Conservation (phyloP, 306 rosid genomes). For the Prunus davidiana region DNA sequence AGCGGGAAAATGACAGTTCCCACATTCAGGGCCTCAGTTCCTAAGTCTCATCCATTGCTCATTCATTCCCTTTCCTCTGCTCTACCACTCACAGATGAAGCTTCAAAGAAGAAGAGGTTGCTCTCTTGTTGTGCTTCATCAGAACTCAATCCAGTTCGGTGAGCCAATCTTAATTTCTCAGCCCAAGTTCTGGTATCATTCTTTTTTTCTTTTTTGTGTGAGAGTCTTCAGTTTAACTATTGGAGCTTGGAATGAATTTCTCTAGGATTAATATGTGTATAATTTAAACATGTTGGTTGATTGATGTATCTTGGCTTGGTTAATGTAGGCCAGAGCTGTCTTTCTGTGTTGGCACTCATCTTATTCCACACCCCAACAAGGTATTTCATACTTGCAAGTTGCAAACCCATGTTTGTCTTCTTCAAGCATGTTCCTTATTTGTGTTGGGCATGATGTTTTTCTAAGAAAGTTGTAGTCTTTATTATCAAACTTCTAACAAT, state of each 20-base stretch:
- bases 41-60: constrained; percentile 39
- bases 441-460: neutral
- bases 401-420: neutral
- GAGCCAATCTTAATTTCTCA: constrained; percentile 11
- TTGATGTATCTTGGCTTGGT: constrained; percentile 17
- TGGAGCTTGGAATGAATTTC: neutral
- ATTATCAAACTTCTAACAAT: neutral
- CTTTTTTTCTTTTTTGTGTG: neutral
- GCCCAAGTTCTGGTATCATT: no score
- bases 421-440: neutral
- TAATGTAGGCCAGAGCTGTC: constrained; percentile 64
- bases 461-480: neutral
- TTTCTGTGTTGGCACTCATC: constrained; percentile 66
- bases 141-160: constrained; percentile 54
- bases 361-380: constrained; percentile 94
- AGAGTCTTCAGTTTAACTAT: neutral
- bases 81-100: constrained; percentile 30
- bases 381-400: constrained; percentile 27
- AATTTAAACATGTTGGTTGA: neutral
- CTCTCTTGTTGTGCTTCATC: constrained; percentile 49
- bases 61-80: constrained; percentile 34
- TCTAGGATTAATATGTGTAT: no score
- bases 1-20: constrained; percentile 68
- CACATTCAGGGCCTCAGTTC: constrained; percentile 49
- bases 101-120: constrained; percentile 40